Percentiles rank a stretch among this genome's conserved stretches.
These are phyloP conservation scores for Pulveroboletus frians DNA, from an alignment of 768 basidiomycete species.

Conservation along the genomic window DNA sequence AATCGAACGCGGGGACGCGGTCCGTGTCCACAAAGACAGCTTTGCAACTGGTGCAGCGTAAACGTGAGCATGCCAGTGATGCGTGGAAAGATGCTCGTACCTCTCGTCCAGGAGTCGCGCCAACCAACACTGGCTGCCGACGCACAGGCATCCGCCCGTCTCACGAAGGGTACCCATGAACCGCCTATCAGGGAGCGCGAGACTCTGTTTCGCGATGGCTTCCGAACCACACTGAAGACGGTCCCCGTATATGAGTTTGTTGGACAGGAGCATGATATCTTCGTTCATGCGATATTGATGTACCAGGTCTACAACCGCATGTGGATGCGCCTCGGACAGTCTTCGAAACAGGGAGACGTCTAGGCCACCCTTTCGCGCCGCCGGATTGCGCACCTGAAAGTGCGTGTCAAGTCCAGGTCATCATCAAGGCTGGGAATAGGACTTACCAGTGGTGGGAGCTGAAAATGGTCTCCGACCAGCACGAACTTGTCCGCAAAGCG, in stretches of 20 bases:
- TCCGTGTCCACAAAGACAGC: conserved; percentile 97
- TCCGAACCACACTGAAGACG: conserved; percentile 76
- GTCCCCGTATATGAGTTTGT: conserved; percentile 77
- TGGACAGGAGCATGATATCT: conserved; percentile 91
- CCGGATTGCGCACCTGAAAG: conserved; percentile 71
- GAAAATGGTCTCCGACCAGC: conserved; percentile 96
- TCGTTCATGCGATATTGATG: conserved; percentile 96
- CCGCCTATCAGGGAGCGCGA: conserved; percentile 47
- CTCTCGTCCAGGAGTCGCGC: conserved; percentile 55
- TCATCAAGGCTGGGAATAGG: neutral
- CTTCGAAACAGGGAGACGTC: conserved; percentile 87
- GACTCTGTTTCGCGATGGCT: conserved; percentile 52
- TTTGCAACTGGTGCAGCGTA: conserved; percentile 51
- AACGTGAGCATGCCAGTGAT: neutral
- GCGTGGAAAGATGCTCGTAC: conserved; percentile 35
- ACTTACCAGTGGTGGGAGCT: conserved; percentile 87
- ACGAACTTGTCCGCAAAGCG: conserved; percentile 88
- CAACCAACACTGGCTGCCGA: conserved; percentile 61
- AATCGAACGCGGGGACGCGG: conserved; percentile 68
- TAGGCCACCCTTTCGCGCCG: conserved; percentile 79
- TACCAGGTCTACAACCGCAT: conserved; percentile 78
- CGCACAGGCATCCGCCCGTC: conserved; percentile 26
- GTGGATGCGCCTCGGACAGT: conserved; percentile 81
- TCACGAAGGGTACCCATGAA: conserved; percentile 45
- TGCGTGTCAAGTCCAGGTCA: neutral